phyloP scores from a whole-genome alignment of 345 rosid genomes.

The Hirschfeldia incana region DNA sequence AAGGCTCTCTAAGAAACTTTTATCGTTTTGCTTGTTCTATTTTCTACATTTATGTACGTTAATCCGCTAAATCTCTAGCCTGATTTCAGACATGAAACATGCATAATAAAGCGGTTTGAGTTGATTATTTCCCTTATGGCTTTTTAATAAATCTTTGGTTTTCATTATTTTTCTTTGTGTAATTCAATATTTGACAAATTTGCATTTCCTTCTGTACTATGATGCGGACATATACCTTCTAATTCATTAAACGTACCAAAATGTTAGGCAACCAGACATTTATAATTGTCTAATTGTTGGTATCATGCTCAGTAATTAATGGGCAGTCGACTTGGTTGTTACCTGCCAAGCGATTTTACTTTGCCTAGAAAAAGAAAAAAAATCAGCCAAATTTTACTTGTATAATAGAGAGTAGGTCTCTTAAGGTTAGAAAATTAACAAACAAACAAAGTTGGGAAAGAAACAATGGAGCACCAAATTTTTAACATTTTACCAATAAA shows the following conservation, averaged over 20 bases:
- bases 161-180: background rate
- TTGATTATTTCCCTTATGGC: background rate
- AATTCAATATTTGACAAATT: background rate
- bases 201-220: background rate
- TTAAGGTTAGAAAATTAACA: too few relatives aligned
- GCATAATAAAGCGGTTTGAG: background rate
- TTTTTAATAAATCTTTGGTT: background rate
- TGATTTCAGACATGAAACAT: background rate
- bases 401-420: too few relatives aligned
- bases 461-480: too few relatives aligned
- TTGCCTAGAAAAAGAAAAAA: too few relatives aligned
- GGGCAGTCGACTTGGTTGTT: too few relatives aligned
- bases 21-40: background rate
- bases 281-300: background rate
- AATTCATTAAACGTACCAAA: background rate
- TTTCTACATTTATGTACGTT: background rate
- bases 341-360: too few relatives aligned
- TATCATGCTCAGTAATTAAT: background rate
- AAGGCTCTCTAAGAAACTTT: constrained; percentile 53
- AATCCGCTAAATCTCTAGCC: background rate
- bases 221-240: background rate
- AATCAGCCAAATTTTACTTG: too few relatives aligned
- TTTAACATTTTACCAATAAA: too few relatives aligned
- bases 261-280: background rate
- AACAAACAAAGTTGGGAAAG: too few relatives aligned